Evolutionary conservation across 768 basidiomycete genomes (phyloP).

Genomic region (Suillus occidentalis): DNA sequence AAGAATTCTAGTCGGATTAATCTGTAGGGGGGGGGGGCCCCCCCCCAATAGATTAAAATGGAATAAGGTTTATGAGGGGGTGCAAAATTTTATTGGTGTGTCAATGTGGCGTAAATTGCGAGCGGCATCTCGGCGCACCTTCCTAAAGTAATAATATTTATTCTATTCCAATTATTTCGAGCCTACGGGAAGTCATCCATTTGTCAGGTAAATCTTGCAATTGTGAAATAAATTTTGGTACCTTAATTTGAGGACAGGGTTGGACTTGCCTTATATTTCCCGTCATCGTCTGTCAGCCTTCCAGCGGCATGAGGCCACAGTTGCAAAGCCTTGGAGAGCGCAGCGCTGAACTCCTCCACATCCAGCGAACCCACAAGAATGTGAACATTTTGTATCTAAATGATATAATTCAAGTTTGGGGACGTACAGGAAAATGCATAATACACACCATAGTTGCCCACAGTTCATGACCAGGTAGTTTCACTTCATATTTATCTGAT

Average conservation of each 20-base stretch:
- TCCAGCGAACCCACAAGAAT: conserved; percentile 18
- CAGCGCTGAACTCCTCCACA: conserved; percentile 17
- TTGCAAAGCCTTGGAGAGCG: conserved; percentile 23
- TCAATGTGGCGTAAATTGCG: no score
- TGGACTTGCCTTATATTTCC: conserved; percentile 18
- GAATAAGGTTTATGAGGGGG: no score
- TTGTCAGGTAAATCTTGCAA: conserved; percentile 21
- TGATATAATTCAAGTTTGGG: conserved; percentile 5
- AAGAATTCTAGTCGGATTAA: no score
- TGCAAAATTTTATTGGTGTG: no score
- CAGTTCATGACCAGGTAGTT: conserved; percentile 23
- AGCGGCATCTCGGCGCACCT: no score
- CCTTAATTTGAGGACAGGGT: neutral
- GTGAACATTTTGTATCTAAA: conserved; percentile 18
- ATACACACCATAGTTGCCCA: conserved; percentile 19
- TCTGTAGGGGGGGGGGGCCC: no score
- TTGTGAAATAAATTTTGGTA: conserved; percentile 6
- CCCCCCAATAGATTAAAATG: no score
- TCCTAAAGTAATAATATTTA: no score
- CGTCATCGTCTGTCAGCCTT: conserved; percentile 13
- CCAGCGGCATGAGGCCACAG: conserved; percentile 28
- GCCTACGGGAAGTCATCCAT: no score
- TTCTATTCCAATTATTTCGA: no score
- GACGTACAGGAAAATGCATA: neutral
- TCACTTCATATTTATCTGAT: conserved; percentile 9